Evolutionary conservation across 306 rosid species (phyloP), one percentile per base, ranked within the genome.

Genomic region (Vigna radiata): DNA sequence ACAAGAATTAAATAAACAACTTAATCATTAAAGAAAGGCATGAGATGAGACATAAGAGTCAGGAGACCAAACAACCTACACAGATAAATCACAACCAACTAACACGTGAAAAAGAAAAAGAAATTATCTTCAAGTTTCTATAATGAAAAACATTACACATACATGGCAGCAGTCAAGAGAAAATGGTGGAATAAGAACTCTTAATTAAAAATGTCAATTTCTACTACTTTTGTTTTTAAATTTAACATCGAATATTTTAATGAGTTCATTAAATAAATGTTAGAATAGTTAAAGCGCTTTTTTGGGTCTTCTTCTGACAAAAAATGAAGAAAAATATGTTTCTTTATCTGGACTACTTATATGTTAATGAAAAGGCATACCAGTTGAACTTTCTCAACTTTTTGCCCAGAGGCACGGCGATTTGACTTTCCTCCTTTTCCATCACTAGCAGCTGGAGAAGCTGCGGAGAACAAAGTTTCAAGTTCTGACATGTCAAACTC

Each of bases 401-500:
- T 96, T 21, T 88, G 80, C 31, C 15, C 49, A 3, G 89, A 75
- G 81, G 85, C 47, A 67, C 77, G 87, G 13, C 86, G 90, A 61
- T 81, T 86, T 55, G 85, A 79, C 80, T 85, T 88, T 65, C 91
- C 88, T 70, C 87, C 91, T 47, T 80, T 52, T 67, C 82, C 89
- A 53, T 31, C 46, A 52, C 79, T 86, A 44, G 92, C 62, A 87
- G 73, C 88, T 85, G 99, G 96, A 50, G 87, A 64, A 75, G 79
- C 78, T 16, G 96, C 88, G 67, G 98, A 91, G 85, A 96, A 96
- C 85, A 91, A 96, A 78, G 81, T 89, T 87, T 96, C 98, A 63
- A 96, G 96, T 84, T 96, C 99, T 76, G 93, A 83, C 96, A 91
- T 92, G 86, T 96, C 99, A 84, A 96, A 89, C 85, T 96, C 99